Evolutionary conservation across 176 grass and related monocot species (phyloP).

Genomic region (Oryza meyeriana): DNA sequence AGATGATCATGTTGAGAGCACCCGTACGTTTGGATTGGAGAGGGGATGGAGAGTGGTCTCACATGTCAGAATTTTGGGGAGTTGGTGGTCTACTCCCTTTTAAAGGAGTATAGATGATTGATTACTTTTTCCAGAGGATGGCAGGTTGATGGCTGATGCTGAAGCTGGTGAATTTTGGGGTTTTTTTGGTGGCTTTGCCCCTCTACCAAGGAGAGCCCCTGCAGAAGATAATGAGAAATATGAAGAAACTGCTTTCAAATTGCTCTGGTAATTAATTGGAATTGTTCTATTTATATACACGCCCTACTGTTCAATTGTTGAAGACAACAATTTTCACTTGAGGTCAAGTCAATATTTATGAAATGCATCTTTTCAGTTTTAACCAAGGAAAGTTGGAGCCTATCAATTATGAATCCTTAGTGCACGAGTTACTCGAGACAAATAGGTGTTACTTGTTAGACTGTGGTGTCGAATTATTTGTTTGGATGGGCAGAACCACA

Average conservation of each 20-base stretch:
- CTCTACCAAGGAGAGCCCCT: constrained; percentile 72
- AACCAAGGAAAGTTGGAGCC: constrained; percentile 58
- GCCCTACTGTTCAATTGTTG: constrained; percentile 14
- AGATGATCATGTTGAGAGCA: too few species aligned
- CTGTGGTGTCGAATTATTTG: constrained; percentile 64
- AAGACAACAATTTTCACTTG: neutral
- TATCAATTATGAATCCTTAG: constrained; percentile 54
- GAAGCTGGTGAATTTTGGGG: constrained; percentile 99
- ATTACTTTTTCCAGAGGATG: constrained; percentile 66
- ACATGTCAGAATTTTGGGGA: too few species aligned
- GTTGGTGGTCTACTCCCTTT: too few species aligned
- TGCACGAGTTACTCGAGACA: constrained; percentile 65
- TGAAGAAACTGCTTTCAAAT: constrained; percentile 44
- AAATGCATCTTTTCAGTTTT: constrained; percentile 47
- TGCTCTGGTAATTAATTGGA: constrained; percentile 40
- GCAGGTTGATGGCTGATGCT: constrained; percentile 88
- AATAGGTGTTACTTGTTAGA: constrained; percentile 88
- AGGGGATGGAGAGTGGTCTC: too few species aligned
- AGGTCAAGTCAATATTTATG: constrained; percentile 14
- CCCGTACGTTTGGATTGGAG: too few species aligned
- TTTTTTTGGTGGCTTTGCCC: constrained; percentile 95
- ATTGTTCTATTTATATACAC: constrained; percentile 3
- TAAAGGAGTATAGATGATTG: too few species aligned
- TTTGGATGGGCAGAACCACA: constrained; percentile 92
- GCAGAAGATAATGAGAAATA: constrained; percentile 46